phyloP scores from a whole-genome alignment of 2,329 filamentous ascomycete species.

The Penicillium sumatraense region DNA sequence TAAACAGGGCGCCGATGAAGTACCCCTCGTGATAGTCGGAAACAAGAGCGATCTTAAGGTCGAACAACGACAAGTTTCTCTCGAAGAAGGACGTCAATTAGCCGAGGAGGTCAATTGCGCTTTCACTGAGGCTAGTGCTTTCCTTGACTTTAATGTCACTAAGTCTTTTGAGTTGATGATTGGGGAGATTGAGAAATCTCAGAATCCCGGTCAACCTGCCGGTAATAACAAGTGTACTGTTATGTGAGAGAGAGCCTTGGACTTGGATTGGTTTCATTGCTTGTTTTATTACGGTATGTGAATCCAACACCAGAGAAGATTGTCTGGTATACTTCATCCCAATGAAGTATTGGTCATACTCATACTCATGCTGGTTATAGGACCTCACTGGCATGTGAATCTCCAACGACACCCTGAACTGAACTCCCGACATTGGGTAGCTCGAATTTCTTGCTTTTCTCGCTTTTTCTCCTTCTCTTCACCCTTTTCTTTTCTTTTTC shows the following conservation, averaged over 20 bases:
- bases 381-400: too few species aligned
- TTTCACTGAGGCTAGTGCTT: constrained; percentile 92
- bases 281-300: constrained; percentile 12
- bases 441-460: neutral
- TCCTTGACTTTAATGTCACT: constrained; percentile 90
- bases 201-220: constrained; percentile 84
- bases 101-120: constrained; percentile 87
- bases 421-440: neutral
- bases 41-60: constrained; percentile 95
- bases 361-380: constrained; percentile 8
- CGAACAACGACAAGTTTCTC: constrained; percentile 87
- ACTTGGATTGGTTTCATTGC: neutral
- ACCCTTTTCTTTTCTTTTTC: constrained; percentile 2
- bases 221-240: constrained; percentile 79
- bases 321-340: neutral
- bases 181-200: constrained; percentile 89
- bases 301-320: neutral
- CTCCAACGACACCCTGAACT: too few species aligned
- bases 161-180: constrained; percentile 95
- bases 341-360: neutral
- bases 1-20: constrained; percentile 80
- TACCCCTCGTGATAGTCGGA: constrained; percentile 91
- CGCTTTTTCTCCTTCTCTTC: neutral
- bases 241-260: constrained; percentile 84
- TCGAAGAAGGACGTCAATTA: constrained; percentile 83